These are phyloP conservation scores for Saprolegnia diclina DNA, from an alignment of 352 stramenopile species.

Conservation along the genomic window DNA sequence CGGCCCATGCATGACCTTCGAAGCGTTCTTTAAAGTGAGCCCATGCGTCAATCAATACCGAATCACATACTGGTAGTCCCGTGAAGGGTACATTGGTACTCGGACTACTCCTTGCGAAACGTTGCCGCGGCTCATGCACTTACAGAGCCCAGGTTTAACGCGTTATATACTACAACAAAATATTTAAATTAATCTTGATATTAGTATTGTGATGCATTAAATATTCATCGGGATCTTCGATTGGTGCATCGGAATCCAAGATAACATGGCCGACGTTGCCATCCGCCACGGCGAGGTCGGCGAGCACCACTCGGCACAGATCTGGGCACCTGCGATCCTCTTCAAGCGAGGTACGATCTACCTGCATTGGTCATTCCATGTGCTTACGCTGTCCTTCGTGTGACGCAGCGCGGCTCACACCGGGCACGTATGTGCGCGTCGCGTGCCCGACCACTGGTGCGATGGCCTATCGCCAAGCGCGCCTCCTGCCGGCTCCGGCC, in stretches of 20 bases:
- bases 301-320: background rate
- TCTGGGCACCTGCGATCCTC: background rate
- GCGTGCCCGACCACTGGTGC: background rate
- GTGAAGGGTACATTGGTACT: no score
- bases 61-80: no score
- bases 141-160: no score
- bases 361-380: background rate
- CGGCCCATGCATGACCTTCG: no score
- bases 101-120: no score
- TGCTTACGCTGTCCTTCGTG: background rate
- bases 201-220: background rate
- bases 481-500: background rate
- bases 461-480: background rate
- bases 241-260: conserved; percentile 15
- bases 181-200: background rate
- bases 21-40: no score
- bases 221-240: background rate
- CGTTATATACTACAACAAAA: background rate
- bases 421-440: background rate
- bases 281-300: background rate
- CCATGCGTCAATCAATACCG: no score
- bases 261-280: background rate
- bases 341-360: background rate
- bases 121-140: no score
- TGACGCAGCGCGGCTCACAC: background rate